Conservation (phyloP, 805 yeast genomes). For the Gaillardinia entomophila region DNA sequence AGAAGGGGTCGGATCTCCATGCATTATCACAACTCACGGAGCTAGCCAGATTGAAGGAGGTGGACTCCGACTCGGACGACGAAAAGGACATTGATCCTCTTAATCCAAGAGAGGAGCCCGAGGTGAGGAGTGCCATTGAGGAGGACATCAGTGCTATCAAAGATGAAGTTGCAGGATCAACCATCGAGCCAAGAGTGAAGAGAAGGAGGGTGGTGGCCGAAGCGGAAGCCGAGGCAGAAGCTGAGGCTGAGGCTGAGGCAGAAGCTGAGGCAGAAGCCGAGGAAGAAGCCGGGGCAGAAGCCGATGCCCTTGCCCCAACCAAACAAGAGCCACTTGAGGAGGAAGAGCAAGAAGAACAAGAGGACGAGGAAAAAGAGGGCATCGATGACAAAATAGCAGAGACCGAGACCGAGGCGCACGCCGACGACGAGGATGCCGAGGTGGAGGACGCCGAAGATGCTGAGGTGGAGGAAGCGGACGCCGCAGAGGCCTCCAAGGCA, state of each 20-base stretch:
- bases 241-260: constrained; percentile 5
- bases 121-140: not conserved
- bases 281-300: constrained; percentile 1
- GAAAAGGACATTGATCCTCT: constrained; percentile 3
- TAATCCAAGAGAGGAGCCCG: not conserved
- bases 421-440: constrained; percentile 2
- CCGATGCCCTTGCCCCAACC: not conserved
- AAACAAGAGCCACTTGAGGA: constrained; percentile 12
- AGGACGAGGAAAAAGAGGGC: constrained; percentile 5
- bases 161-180: not conserved
- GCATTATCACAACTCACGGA: constrained; percentile 37
- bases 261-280: constrained; percentile 3
- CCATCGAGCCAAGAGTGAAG: constrained; percentile 5
- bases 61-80: constrained; percentile 29
- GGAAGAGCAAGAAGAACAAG: constrained; percentile 13
- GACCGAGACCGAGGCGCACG: constrained; percentile 5
- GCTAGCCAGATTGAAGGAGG: constrained; percentile 34
- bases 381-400: not conserved
- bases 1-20: constrained; percentile 28
- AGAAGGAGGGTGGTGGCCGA: constrained; percentile 3
- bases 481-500: constrained; percentile 4
- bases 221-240: constrained; percentile 14
- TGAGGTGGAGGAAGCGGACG: constrained; percentile 5
- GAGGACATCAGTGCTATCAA: not conserved
- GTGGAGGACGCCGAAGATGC: constrained; percentile 6